Evolutionary conservation across 1,284 basidiomycete genomes (phyloP).

Genomic region (Cutaneotrichosporon spelunceum): DNA sequence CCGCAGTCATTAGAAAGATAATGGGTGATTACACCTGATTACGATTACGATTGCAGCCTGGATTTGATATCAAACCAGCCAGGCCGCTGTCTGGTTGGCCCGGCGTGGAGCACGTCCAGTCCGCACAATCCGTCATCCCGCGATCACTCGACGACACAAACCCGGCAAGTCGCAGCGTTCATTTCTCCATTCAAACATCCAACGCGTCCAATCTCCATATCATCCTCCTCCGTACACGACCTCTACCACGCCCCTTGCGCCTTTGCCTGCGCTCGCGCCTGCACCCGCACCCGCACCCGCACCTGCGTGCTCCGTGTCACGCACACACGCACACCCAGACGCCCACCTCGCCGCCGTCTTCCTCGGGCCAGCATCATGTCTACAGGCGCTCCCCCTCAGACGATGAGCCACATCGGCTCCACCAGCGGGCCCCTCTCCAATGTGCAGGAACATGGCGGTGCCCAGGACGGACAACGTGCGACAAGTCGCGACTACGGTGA

Average conservation of each 20-base stretch:
- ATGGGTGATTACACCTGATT: too few relatives aligned
- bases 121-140: too few relatives aligned
- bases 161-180: too few relatives aligned
- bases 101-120: too few relatives aligned
- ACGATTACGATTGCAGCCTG: too few relatives aligned
- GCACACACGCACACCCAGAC: not conserved
- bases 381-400: not conserved
- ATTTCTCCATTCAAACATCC: not conserved
- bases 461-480: not conserved
- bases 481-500: not conserved
- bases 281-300: too few relatives aligned
- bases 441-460: constrained; percentile 6
- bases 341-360: not conserved
- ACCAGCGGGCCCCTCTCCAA: not conserved
- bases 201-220: not conserved
- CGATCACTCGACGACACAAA: too few relatives aligned
- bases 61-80: too few relatives aligned
- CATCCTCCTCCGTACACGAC: not conserved
- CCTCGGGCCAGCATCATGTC: not conserved
- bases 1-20: too few relatives aligned
- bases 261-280: not conserved
- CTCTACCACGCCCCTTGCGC: too few relatives aligned
- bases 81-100: too few relatives aligned
- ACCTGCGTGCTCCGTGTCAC: not conserved
- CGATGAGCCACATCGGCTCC: not conserved